Evolutionary conservation across 257 asterid genomes (phyloP).

Genomic region (Solanum acaule): DNA sequence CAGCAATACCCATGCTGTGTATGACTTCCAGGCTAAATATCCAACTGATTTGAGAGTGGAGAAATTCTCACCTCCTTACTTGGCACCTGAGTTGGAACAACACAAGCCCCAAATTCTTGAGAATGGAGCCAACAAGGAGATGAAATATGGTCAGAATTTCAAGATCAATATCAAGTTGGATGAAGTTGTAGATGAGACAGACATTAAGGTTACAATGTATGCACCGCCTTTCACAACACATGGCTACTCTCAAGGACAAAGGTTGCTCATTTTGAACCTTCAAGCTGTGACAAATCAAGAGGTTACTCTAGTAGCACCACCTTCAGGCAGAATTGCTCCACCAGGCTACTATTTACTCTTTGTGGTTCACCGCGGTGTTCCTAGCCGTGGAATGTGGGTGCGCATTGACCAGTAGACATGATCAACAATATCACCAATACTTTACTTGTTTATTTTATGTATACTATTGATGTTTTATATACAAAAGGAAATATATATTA

Average conservation of each 20-base stretch:
- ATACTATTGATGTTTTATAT: background rate
- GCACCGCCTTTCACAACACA: constrained; percentile 93
- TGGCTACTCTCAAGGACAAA: constrained; percentile 78
- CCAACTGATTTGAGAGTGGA: constrained; percentile 71
- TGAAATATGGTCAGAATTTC: constrained; percentile 41
- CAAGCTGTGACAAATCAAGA: background rate
- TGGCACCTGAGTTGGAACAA: constrained; percentile 30
- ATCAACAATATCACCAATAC: background rate
- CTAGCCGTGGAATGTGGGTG: constrained; percentile 81
- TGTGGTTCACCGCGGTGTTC: constrained; percentile 68
- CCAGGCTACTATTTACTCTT: constrained; percentile 71
- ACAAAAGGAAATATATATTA: background rate
- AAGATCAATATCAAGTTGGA: background rate
- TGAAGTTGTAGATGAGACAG: background rate
- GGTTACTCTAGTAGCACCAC: constrained; percentile 58
- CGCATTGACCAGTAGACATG: constrained; percentile 18
- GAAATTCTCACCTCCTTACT: constrained; percentile 75
- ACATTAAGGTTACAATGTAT: constrained; percentile 58
- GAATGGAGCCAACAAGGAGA: constrained; percentile 1
- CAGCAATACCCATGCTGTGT: constrained; percentile 60
- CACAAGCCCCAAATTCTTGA: constrained; percentile 31
- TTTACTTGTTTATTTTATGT: background rate
- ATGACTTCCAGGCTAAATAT: constrained; percentile 28
- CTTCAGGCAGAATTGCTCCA: constrained; percentile 62
- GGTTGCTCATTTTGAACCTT: constrained; percentile 53